These are phyloP conservation scores for Drechslerella stenobrocha DNA, from an alignment of 2,329 filamentous ascomycete genomes.

Conservation along the genomic window DNA sequence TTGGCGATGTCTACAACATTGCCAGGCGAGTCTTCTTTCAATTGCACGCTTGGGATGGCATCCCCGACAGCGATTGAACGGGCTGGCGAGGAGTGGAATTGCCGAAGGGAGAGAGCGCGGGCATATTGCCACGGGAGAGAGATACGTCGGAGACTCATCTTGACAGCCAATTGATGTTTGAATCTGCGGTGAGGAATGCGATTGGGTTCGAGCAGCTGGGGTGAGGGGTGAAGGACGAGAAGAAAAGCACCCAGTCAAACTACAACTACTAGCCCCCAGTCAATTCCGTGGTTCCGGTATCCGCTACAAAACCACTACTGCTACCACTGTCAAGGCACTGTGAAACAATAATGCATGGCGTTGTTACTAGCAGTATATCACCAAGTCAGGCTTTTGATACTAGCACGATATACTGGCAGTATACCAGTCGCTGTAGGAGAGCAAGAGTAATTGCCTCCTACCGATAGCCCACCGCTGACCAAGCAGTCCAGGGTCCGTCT, in stretches of 20 bases:
- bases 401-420: background rate
- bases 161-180: background rate
- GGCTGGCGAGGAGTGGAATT: conserved; percentile 68
- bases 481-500: conserved; percentile 23
- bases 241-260: too few relatives aligned
- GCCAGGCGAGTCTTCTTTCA: conserved; percentile 79
- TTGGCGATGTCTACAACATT: conserved; percentile 86
- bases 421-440: too few relatives aligned
- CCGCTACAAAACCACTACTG: too few relatives aligned
- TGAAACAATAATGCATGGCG: too few relatives aligned
- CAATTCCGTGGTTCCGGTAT: too few relatives aligned
- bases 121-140: conserved; percentile 23
- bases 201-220: background rate
- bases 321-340: too few relatives aligned
- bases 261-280: too few relatives aligned
- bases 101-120: conserved; percentile 37
- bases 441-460: conserved; percentile 8
- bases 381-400: too few relatives aligned
- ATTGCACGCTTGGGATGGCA: conserved; percentile 72
- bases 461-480: background rate
- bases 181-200: background rate
- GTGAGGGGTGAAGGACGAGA: too few relatives aligned
- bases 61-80: conserved; percentile 76
- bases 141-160: conserved; percentile 33
- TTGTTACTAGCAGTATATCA: too few relatives aligned